Evolutionary conservation across 129 eudicot genomes (phyloP), one percentile per base, ranked within the genome.

Genomic region (Ambrosia artemisiifolia): DNA sequence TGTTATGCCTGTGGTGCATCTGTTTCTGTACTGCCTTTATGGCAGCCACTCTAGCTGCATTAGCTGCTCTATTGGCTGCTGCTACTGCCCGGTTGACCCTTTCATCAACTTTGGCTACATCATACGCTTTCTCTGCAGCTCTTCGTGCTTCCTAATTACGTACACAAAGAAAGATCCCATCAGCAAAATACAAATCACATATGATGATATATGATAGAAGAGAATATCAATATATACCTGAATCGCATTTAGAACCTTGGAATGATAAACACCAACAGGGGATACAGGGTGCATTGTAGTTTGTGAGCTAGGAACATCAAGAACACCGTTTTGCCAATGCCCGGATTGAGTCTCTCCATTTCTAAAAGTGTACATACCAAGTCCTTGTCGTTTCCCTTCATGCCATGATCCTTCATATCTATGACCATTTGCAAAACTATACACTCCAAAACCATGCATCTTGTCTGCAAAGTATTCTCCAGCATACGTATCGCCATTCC

Each of bases 361-460:
- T 84, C 96, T 84, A 61, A 94, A 94, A 36, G 96, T 80, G 81
- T 94, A 94, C 88, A 88, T 94, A 19, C 98, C 98, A 32, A 94
- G 93, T 33, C 98, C 98, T 79, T 94, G 97, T 77, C 98, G 84
- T 84, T 80, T 86, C 20, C 97, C 98, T 83, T 94, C 98, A 49
- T 94, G 98, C 98, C 98, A 94, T 35, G 97, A 91, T 69, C 98
- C 98, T 83, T 94, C 98, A 43, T 94, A 94, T 42, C 91, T 81
- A 82, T 94, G 98, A 5, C 96, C 97, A 76, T 90, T 90, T 34
- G 93, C 97, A 77, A 94, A 94, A 59, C 70, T 72, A 78, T 94
- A 94, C 3, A 94, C 89, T 44, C 98, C 98, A 78, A 94, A 90
- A n/a, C 98, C 98, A 72, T 93, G 98, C 96, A 89, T 93, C 81